A percentile compares a stretch with the other conserved stretches of the same genome.
Evolutionary conservation across 495 filamentous ascomycete genomes (phyloP).

Genomic region (Sphaerosporella brunnea): DNA sequence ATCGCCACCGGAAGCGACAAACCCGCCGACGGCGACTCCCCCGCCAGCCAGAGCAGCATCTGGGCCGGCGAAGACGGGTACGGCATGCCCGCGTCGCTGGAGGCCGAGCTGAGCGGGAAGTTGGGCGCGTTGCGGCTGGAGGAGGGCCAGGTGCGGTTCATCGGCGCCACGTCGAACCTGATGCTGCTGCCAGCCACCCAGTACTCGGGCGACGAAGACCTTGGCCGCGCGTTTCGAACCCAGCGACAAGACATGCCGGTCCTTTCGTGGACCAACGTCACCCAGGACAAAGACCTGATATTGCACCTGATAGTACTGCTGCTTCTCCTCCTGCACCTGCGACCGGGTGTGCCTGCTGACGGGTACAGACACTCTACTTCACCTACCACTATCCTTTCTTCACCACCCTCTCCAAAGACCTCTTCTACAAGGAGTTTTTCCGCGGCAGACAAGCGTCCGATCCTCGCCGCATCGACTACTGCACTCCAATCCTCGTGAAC

Average conservation of each 20-base stretch:
- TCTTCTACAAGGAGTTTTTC: constrained; percentile 75
- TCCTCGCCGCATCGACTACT: constrained; percentile 41
- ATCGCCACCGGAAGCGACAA: constrained; percentile 7
- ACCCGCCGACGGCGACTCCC: constrained; percentile 23
- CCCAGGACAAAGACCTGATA: constrained; percentile 57
- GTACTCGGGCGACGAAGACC: constrained; percentile 32
- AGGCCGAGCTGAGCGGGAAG: constrained; percentile 73
- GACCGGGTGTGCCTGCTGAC: too few species aligned
- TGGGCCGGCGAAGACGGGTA: constrained; percentile 25
- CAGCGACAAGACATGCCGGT: constrained; percentile 43
- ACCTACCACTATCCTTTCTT: constrained; percentile 97
- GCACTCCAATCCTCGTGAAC: constrained; percentile 78
- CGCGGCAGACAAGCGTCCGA: constrained; percentile 25
- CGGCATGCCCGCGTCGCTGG: constrained; percentile 42
- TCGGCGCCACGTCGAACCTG: constrained; percentile 87
- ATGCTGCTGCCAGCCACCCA: constrained; percentile 53
- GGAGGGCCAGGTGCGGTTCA: constrained; percentile 78
- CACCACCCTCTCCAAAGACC: constrained; percentile 69
- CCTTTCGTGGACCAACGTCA: constrained; percentile 74
- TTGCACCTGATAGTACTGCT: constrained; percentile 60
- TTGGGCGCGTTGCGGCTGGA: constrained; percentile 80
- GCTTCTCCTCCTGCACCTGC: too few species aligned
- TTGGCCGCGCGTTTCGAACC: constrained; percentile 19
- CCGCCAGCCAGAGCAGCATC: constrained; percentile 3
- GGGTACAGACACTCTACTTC: constrained; percentile 69